phyloP scores from a whole-genome alignment of 2,329 filamentous ascomycete species.

The Pseudocercospora fuligena region DNA sequence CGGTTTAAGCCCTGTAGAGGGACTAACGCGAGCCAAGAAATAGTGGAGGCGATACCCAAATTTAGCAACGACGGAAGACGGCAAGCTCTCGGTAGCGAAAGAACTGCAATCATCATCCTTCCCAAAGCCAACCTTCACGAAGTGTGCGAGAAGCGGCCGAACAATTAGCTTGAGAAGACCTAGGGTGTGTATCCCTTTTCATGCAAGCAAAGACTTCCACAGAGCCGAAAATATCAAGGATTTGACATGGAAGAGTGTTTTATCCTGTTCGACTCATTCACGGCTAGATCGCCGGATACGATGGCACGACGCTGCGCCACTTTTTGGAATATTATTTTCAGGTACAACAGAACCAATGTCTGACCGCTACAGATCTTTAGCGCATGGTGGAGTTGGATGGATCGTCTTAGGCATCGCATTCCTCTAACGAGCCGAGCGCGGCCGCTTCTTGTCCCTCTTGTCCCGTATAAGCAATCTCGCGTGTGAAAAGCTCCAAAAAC shows the following conservation, averaged over 20 bases:
- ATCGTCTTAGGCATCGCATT: background rate
- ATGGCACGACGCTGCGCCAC: constrained; percentile 1
- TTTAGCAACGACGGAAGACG: background rate
- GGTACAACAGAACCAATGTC: constrained; percentile 6
- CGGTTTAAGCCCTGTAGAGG: background rate
- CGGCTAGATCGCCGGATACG: constrained; percentile 1
- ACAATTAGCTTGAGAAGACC: too few species aligned
- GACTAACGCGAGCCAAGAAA: background rate
- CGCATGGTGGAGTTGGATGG: background rate
- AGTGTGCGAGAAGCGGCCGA: background rate
- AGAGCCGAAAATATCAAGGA: background rate
- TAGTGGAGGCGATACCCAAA: background rate
- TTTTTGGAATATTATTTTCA: background rate
- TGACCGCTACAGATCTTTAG: background rate
- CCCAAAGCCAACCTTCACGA: too few species aligned
- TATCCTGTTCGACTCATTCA: background rate
- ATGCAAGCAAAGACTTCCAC: too few species aligned
- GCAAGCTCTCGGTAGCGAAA: background rate
- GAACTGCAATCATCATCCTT: too few species aligned
- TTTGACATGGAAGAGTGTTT: background rate
- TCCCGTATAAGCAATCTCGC: constrained; percentile 3
- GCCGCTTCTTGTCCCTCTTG: background rate
- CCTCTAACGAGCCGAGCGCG: background rate
- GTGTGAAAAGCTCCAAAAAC: background rate
- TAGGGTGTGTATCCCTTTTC: too few species aligned